These are phyloP conservation scores for Trichoderma sp. DNA, from an alignment of 2,329 filamentous ascomycete genomes.

Conservation along the genomic window DNA sequence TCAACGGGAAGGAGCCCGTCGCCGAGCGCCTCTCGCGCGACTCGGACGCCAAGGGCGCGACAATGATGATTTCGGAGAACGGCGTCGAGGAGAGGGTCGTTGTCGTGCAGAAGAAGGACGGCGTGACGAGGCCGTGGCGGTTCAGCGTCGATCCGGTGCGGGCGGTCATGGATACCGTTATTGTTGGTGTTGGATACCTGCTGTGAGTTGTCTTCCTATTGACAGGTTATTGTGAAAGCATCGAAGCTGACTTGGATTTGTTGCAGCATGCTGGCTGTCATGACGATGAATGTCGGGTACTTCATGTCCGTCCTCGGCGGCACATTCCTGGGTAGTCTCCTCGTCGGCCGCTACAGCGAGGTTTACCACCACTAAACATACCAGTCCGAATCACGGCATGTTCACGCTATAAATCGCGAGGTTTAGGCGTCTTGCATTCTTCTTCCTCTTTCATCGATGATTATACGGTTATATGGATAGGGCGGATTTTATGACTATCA, in stretches of 20 bases:
- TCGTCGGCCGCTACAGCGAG: constrained; percentile 69
- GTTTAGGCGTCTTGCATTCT: background rate
- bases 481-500: too few species aligned
- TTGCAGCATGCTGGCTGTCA: constrained; percentile 85
- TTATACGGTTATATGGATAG: too few species aligned
- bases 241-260: background rate
- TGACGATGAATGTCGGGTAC: constrained; percentile 86
- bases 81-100: constrained; percentile 80
- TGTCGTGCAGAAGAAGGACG: constrained; percentile 64
- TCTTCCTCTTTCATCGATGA: background rate
- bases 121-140: constrained; percentile 69
- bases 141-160: constrained; percentile 77
- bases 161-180: constrained; percentile 68
- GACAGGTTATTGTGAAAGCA: too few species aligned
- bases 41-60: constrained; percentile 64
- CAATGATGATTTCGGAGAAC: constrained; percentile 70
- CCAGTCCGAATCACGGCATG: constrained; percentile 4
- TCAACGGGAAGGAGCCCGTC: constrained; percentile 64
- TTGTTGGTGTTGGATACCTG: constrained; percentile 79
- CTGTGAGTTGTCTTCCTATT: constrained; percentile 63
- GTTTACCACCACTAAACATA: constrained; percentile 49
- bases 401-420: background rate
- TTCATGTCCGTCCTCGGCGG: constrained; percentile 79
- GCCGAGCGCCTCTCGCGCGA: constrained; percentile 62
- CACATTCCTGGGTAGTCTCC: constrained; percentile 83